Evolutionary conservation across 73 alveolate genomes (phyloP).

Genomic region (Paramecium sexaurelia): DNA sequence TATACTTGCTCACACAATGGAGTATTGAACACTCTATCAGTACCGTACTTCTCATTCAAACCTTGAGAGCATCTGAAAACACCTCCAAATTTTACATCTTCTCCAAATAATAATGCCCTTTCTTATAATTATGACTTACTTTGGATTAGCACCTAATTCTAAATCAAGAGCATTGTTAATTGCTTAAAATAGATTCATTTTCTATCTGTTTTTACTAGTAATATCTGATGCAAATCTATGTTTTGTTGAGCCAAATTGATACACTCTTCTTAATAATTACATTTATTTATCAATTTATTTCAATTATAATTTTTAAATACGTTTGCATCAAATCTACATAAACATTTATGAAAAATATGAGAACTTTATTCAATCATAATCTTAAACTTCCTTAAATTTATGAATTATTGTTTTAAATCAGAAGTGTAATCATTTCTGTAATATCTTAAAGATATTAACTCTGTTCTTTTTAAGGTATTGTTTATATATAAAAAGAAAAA

Average conservation of each 20-base stretch:
- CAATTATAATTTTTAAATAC: not conserved
- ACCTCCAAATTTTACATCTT: conserved; percentile 97
- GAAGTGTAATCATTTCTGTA: too few relatives aligned
- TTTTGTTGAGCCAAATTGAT: conserved; percentile 46
- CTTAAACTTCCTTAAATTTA: too few relatives aligned
- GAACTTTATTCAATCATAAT: too few relatives aligned
- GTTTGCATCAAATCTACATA: not conserved
- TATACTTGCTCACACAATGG: conserved; percentile 83
- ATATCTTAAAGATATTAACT: too few relatives aligned
- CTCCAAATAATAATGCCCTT: conserved; percentile 82
- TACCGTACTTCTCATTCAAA: conserved; percentile 88
- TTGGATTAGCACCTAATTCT: conserved; percentile 75
- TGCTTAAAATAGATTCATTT: conserved; percentile 79
- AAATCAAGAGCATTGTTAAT: conserved; percentile 81
- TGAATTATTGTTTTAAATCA: too few relatives aligned
- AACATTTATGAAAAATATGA: too few relatives aligned
- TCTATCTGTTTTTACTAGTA: conserved; percentile 40
- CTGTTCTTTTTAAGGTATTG: too few relatives aligned
- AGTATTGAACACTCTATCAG: conserved; percentile 91
- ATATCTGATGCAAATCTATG: conserved; percentile 59
- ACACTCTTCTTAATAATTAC: conserved; percentile 4
- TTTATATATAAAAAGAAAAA: too few relatives aligned
- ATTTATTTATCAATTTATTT: not conserved
- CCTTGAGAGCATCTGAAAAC: conserved; percentile 93
- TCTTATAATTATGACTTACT: conserved; percentile 40